phyloP scores from a whole-genome alignment of 2,329 filamentous ascomycete genomes.

The Colletotrichum siamense region DNA sequence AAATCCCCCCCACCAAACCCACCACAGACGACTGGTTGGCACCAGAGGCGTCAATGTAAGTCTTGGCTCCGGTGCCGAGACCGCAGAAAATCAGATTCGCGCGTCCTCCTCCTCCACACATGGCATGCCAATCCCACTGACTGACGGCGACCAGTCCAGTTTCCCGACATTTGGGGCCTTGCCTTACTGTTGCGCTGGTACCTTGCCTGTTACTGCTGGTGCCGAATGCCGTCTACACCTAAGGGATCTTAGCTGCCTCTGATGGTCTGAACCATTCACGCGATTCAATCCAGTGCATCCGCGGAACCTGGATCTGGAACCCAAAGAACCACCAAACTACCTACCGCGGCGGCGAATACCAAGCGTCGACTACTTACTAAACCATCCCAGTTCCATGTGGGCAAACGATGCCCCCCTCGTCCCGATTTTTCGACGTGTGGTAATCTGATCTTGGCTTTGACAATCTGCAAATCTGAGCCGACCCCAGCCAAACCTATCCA shows the following conservation, averaged over 20 bases:
- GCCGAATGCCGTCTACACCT: neutral
- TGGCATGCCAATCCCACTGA: neutral
- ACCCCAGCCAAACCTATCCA: neutral
- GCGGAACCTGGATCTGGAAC: neutral
- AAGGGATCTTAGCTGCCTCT: neutral
- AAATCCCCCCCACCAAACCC: neutral
- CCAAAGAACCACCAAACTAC: neutral
- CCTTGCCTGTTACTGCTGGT: neutral
- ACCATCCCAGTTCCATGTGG: neutral
- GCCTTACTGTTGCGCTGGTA: neutral
- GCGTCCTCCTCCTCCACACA: neutral
- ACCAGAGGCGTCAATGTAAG: neutral
- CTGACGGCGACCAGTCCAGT: neutral
- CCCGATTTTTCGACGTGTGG: neutral
- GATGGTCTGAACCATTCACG: neutral
- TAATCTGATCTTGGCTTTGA: slow-evolving; percentile 3
- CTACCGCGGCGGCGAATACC: neutral
- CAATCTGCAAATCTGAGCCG: slow-evolving; percentile 14
- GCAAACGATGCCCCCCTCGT: neutral
- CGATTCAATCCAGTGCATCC: neutral
- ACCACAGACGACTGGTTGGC: slow-evolving; percentile 4
- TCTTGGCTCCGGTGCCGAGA: slow-evolving; percentile 15
- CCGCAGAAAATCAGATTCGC: slow-evolving; percentile 13
- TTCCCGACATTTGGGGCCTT: neutral
- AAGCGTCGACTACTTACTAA: neutral